Conservation (phyloP, 2,329 filamentous ascomycete species). For the Dactylellina sp. region DNA sequence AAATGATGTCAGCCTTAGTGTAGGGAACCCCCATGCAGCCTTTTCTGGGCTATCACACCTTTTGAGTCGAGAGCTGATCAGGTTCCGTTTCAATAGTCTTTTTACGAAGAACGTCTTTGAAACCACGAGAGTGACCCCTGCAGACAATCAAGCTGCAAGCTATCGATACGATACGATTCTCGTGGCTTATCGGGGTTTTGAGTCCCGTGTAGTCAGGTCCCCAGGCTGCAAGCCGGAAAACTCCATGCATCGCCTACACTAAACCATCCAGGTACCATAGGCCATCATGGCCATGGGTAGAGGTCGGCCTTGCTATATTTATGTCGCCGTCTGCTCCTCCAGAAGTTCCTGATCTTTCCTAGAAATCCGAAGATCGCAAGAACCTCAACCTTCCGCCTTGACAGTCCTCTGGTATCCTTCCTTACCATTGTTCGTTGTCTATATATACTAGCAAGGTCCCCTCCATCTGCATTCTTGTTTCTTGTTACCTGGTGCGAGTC, state of each 20-base stretch:
- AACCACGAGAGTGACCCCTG: constrained; percentile 48
- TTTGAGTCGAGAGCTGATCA: constrained; percentile 52
- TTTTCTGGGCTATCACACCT: constrained; percentile 25
- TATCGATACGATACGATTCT: constrained; percentile 29
- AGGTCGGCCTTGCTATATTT: constrained; percentile 29
- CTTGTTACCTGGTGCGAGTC: constrained; percentile 11
- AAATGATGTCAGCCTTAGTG: constrained; percentile 56
- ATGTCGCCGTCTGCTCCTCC: constrained; percentile 29
- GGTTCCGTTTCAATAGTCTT: constrained; percentile 28
- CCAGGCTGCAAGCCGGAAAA: constrained; percentile 17
- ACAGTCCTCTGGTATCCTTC: constrained; percentile 30
- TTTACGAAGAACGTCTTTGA: constrained; percentile 39
- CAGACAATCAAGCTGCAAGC: constrained; percentile 56
- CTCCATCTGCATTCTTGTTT: constrained; percentile 18
- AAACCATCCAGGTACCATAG: constrained; percentile 3
- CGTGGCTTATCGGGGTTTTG: constrained; percentile 46
- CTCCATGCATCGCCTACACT: background rate
- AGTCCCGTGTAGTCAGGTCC: constrained; percentile 18
- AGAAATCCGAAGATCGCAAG: constrained; percentile 50
- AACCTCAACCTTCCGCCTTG: constrained; percentile 36
- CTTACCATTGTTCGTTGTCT: constrained; percentile 35
- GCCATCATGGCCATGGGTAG: constrained; percentile 34
- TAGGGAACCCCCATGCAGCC: constrained; percentile 43
- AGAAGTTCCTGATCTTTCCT: constrained; percentile 30
- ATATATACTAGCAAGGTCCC: constrained; percentile 24